These are phyloP conservation scores for Macrolepiota fuliginosa DNA, from an alignment of 768 basidiomycete genomes.

Conservation along the genomic window DNA sequence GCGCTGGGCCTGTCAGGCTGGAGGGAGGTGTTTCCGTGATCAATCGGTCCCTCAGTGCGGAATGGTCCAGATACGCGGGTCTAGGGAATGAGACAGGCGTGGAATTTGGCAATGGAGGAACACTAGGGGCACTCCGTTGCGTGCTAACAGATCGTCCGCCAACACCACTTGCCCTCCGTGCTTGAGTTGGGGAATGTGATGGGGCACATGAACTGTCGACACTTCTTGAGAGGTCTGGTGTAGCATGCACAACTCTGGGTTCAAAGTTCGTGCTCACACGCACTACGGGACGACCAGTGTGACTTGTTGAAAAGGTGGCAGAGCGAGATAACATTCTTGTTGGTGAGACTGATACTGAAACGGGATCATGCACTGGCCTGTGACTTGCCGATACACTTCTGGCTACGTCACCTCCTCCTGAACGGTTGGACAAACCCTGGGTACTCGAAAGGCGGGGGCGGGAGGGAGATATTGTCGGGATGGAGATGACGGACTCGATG, in stretches of 20 bases:
- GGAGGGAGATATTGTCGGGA: slow-evolving; percentile 46
- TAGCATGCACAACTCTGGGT: slow-evolving; percentile 68
- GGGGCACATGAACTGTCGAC: slow-evolving; percentile 45
- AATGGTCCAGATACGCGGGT: slow-evolving; percentile 76
- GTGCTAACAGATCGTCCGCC: slow-evolving; percentile 17
- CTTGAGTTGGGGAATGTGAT: slow-evolving; percentile 26
- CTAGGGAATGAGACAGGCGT: slow-evolving; percentile 48
- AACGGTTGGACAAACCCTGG: slow-evolving; percentile 16
- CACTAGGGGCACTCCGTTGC: slow-evolving; percentile 24
- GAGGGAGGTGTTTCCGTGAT: slow-evolving; percentile 48
- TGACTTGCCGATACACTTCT: slow-evolving; percentile 9
- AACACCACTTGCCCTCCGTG: slow-evolving; percentile 21
- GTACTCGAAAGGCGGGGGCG: slow-evolving; percentile 39
- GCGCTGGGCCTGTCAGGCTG: slow-evolving; percentile 23
- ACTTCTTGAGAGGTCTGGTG: slow-evolving; percentile 33
- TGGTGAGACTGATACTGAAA: slow-evolving; percentile 26
- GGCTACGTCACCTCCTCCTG: neutral
- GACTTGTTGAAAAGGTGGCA: slow-evolving; percentile 22
- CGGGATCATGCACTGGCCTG: slow-evolving; percentile 6
- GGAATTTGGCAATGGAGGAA: slow-evolving; percentile 27
- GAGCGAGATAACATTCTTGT: slow-evolving; percentile 43
- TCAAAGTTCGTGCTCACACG: slow-evolving; percentile 39
- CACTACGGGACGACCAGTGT: slow-evolving; percentile 27
- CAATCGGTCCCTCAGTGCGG: slow-evolving; percentile 67
- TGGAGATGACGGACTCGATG: slow-evolving; percentile 65